These are phyloP conservation scores for Tolypocladium ovalisporum DNA, from an alignment of 2,329 filamentous ascomycete genomes.

Conservation along the genomic window DNA sequence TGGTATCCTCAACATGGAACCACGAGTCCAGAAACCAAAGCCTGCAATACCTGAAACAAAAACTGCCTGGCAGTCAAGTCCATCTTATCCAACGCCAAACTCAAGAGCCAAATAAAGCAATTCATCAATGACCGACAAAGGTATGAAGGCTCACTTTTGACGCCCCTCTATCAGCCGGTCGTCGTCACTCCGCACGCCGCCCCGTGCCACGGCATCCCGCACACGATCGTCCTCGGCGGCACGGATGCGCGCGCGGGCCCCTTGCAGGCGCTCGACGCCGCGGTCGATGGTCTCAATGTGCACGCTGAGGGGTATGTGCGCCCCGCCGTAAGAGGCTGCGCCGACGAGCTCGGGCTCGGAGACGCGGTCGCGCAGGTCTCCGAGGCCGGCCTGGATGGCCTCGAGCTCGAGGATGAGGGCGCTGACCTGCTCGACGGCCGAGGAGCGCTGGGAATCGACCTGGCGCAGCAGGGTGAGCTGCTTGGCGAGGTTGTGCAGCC, in stretches of 20 bases:
- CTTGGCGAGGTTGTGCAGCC: constrained; percentile 47
- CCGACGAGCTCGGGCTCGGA: constrained; percentile 52
- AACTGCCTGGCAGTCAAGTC: background rate
- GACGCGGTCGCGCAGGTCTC: constrained; percentile 61
- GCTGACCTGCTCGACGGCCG: constrained; percentile 57
- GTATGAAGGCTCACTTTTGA: background rate
- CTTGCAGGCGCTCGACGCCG: constrained; percentile 61
- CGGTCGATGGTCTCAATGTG: constrained; percentile 67
- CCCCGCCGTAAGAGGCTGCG: constrained; percentile 20
- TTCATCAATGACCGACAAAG: background rate
- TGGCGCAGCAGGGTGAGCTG: constrained; percentile 54
- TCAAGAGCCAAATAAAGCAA: background rate
- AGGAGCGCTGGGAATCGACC: constrained; percentile 54
- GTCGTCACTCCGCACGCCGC: constrained; percentile 28
- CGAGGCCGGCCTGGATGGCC: constrained; percentile 59
- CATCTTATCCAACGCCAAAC: background rate
- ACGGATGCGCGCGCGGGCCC: constrained; percentile 47
- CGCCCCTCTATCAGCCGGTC: constrained; percentile 29
- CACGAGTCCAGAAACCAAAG: background rate
- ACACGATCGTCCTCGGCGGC: constrained; percentile 49
- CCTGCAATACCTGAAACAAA: background rate
- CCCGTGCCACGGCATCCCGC: constrained; percentile 37
- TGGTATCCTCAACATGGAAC: background rate
- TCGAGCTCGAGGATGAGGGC: constrained; percentile 62
- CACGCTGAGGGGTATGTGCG: constrained; percentile 51